Evolutionary conservation across 768 basidiomycete species (phyloP).

Genomic region (Amanita exitialis): DNA sequence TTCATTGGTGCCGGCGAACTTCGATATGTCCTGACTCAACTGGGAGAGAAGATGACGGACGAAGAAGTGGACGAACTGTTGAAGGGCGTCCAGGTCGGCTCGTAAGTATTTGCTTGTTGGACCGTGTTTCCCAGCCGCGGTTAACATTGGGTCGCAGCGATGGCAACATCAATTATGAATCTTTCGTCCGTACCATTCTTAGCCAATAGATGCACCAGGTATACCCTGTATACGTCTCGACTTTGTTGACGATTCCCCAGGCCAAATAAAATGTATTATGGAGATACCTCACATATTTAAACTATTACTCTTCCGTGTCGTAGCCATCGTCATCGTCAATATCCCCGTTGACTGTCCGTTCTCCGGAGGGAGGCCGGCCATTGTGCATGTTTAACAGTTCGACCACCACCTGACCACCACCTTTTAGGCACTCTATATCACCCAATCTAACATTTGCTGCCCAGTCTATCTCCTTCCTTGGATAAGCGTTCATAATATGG

Average conservation of each 20-base stretch:
- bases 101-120: constrained; percentile 38
- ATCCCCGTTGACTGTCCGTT: constrained; percentile 4
- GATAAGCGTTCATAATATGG: constrained; percentile 58
- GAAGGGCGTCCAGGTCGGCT: constrained; percentile 89
- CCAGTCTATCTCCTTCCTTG: constrained; percentile 55
- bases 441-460: constrained; percentile 23
- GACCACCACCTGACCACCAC: constrained; percentile 57
- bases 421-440: constrained; percentile 39
- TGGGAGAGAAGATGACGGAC: constrained; percentile 97
- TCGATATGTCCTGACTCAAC: constrained; percentile 87
- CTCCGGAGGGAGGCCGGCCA: constrained; percentile 7
- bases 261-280: constrained; percentile 3
- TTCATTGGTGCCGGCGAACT: constrained; percentile 89
- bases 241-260: not conserved
- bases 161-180: constrained; percentile 96
- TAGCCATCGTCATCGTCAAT: constrained; percentile 42
- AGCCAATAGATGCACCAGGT: constrained; percentile 44
- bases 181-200: constrained; percentile 90
- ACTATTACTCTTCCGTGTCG: constrained; percentile 35
- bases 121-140: constrained; percentile 1
- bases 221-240: constrained; percentile 3
- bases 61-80: constrained; percentile 97
- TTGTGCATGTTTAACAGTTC: constrained; percentile 27
- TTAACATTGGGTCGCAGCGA: constrained; percentile 42
- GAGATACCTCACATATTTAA: not conserved